Evolutionary conservation across 78 protist genomes (phyloP), one percentile per base, ranked within the genome.

Genomic region (Reticulomyxa filosa): DNA sequence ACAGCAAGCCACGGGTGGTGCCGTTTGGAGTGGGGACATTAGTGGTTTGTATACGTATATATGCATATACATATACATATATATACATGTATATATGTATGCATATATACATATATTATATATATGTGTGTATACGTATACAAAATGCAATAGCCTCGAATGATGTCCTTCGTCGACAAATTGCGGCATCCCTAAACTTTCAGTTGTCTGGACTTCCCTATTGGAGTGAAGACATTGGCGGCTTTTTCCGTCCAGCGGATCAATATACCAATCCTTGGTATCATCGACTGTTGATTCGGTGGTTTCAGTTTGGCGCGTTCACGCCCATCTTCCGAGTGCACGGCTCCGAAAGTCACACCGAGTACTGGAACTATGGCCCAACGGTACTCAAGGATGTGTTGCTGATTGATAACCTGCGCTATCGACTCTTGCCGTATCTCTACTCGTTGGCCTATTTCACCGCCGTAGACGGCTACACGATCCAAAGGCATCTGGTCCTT

Each of bases 281-380:
- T 34, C 35, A 25, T 20, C 13, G 13, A 11, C 22, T 56, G 29
- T 34, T 56, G 29, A 13, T 25, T 34, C 22, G 61, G 35, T 56
- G 61, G 61, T 56, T 56, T 13, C 61, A 56, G 35, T 56, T 56
- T 13, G 61, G 61, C 22, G 61, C 35, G 52, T 56, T 56, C 35
- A 56, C 61, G 22, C 61, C 61, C 22, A 56, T 56, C 22, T 56
- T 56, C 61, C 22, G 61, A 11, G 29, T 56, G 22, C 61, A 56
- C 35, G 61, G 61, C n/a, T 25, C 61, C n/a, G n/a, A n/a, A n/a
- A 34, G 29, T 11, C 17, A 56, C 35, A 56, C 61, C 35, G 61
- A 56, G 35, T 13, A 11, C 20, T 56, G 61, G 61, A 56, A 56
- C 61, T 56, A 56, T 34, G 61, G 61, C 22, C 29, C 61, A 17